These are phyloP conservation scores for Beauveria sp. DNA, from an alignment of 2,329 filamentous ascomycete genomes.

Conservation along the genomic window DNA sequence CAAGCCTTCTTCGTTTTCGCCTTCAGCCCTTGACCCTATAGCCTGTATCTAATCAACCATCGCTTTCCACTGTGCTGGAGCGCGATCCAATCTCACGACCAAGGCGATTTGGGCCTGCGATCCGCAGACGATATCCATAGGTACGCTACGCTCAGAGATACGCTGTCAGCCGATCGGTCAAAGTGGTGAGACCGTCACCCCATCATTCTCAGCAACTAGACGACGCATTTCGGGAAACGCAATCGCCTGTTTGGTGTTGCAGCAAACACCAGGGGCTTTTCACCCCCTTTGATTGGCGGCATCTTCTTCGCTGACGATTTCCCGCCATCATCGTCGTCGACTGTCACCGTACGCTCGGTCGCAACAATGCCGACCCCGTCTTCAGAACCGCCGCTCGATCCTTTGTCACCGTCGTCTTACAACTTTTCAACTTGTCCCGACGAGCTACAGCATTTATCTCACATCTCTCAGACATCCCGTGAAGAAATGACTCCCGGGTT, in stretches of 20 bases:
- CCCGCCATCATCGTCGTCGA: constrained; percentile 14
- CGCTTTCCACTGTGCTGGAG: background rate
- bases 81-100: background rate
- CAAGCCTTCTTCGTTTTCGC: background rate
- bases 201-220: background rate
- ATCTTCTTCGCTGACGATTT: background rate
- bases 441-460: constrained; percentile 26
- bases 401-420: constrained; percentile 29
- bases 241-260: background rate
- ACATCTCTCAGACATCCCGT: constrained; percentile 19
- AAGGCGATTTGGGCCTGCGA: constrained; percentile 11
- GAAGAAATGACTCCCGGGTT: constrained; percentile 15
- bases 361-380: constrained; percentile 40
- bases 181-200: constrained; percentile 3
- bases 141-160: background rate
- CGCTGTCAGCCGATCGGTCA: constrained; percentile 2
- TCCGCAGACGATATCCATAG: constrained; percentile 8
- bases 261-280: background rate
- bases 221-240: background rate
- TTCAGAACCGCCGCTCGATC: constrained; percentile 31
- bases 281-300: background rate
- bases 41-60: background rate
- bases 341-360: constrained; percentile 8
- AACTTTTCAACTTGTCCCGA: constrained; percentile 38
- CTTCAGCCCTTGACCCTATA: background rate